Conservation (phyloP, 2,329 filamentous ascomycete species). For the Stagonosporopsis cucurbitacearum region DNA sequence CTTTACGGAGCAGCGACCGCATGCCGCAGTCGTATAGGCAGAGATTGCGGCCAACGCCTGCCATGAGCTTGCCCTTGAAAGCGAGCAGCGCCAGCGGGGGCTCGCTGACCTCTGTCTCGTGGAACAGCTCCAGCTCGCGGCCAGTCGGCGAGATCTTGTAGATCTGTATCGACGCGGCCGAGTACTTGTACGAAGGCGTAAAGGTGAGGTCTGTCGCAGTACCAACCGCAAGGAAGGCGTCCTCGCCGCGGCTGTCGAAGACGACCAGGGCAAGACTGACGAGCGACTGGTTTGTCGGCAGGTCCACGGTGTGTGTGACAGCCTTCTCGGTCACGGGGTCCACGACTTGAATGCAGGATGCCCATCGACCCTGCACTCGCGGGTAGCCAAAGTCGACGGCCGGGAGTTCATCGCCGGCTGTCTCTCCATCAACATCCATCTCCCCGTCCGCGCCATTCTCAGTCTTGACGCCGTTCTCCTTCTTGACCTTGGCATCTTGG, state of each 20-base stretch:
- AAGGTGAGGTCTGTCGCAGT: conserved; percentile 89
- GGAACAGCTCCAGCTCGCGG: conserved; percentile 88
- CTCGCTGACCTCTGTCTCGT: conserved; percentile 92
- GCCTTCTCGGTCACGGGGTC: conserved; percentile 76
- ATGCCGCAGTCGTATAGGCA: conserved; percentile 93
- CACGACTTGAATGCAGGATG: conserved; percentile 91
- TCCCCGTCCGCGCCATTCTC: conserved; percentile 46
- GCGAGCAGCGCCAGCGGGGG: conserved; percentile 88
- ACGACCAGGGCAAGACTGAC: conserved; percentile 83
- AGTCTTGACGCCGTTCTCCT: conserved; percentile 36
- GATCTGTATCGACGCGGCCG: conserved; percentile 85
- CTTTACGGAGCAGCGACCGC: conserved; percentile 89
- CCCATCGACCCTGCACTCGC: conserved; percentile 83
- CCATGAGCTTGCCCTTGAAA: conserved; percentile 88
- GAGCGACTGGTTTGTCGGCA: conserved; percentile 90
- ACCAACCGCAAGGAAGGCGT: conserved; percentile 90
- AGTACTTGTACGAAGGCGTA: conserved; percentile 69
- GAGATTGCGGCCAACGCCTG: conserved; percentile 82
- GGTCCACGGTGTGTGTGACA: conserved; percentile 78
- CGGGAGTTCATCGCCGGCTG: conserved; percentile 63
- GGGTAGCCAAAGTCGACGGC: conserved; percentile 90
- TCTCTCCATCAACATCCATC: conserved; percentile 28
- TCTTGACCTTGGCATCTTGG: conserved; percentile 63
- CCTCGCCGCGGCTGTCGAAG: conserved; percentile 82
- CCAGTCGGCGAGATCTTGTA: conserved; percentile 90